These are phyloP conservation scores for Ustilago cynodontis DNA, from an alignment of 1,284 basidiomycete genomes.

Conservation along the genomic window DNA sequence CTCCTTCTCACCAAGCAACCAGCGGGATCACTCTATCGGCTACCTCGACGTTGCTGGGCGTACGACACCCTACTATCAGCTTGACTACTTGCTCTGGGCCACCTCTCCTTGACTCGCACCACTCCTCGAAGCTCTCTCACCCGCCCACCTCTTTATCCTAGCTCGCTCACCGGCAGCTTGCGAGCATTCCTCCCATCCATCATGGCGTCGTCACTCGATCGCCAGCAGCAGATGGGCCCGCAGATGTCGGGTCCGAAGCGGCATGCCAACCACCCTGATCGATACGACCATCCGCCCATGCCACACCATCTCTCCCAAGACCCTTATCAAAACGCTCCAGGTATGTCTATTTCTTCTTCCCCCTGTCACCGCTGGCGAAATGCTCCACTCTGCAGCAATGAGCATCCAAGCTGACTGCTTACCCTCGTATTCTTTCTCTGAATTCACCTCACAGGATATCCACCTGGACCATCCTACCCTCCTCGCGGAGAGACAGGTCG, in stretches of 20 bases:
- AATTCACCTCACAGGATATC: conserved; percentile 35
- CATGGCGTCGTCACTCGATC: conserved; percentile 53
- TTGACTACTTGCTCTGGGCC: not conserved
- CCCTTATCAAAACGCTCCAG: conserved; percentile 44
- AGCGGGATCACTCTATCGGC: not conserved
- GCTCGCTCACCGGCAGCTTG: conserved; percentile 5
- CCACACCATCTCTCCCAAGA: conserved; percentile 48
- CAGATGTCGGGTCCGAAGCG: conserved; percentile 44
- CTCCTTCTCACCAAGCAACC: not conserved
- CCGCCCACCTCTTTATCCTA: not conserved
- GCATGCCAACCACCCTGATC: conserved; percentile 39
- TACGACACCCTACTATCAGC: not conserved
- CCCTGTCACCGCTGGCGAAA: not conserved
- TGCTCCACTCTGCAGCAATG: not conserved
- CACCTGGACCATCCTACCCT: conserved; percentile 41
- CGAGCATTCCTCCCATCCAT: conserved; percentile 3
- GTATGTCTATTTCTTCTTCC: conserved; percentile 20
- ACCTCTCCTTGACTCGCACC: too few relatives aligned
- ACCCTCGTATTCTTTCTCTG: not conserved
- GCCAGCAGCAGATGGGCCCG: conserved; percentile 41
- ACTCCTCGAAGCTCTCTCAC: too few relatives aligned
- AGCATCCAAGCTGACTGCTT: not conserved
- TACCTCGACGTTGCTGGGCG: not conserved
- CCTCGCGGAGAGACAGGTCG: conserved; percentile 38
- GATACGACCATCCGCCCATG: conserved; percentile 53